Conservation (phyloP, 495 filamentous ascomycete genomes). For the Pyrenula aspistea region DNA sequence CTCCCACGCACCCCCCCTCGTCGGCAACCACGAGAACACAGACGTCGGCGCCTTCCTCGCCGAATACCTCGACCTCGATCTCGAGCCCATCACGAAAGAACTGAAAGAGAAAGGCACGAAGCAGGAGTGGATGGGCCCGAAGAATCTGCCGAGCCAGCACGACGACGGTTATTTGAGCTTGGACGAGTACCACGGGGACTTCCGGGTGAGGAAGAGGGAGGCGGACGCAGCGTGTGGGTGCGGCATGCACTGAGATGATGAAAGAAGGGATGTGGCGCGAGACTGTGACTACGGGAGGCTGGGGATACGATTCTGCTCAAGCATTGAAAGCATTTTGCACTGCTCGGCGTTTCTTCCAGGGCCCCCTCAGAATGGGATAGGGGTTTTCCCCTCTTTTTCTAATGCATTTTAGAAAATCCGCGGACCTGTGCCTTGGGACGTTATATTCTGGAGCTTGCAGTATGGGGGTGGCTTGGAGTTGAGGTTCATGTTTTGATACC, state of each 20-base stretch:
- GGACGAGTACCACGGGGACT: conserved; percentile 39
- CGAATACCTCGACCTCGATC: conserved; percentile 68
- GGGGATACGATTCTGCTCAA: too few species aligned
- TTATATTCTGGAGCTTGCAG: too few species aligned
- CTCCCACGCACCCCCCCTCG: conserved; percentile 35
- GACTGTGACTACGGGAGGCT: too few species aligned
- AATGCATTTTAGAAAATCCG: too few species aligned
- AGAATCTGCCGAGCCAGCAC: conserved; percentile 1
- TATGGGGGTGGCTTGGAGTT: too few species aligned
- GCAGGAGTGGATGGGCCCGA: conserved; percentile 8
- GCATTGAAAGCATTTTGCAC: too few species aligned
- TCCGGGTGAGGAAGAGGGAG: conserved; percentile 24
- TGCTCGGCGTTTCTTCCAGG: too few species aligned
- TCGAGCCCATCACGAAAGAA: conserved; percentile 61
- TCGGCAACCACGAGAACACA: conserved; percentile 90
- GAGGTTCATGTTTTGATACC: too few species aligned
- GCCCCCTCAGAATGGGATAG: too few species aligned
- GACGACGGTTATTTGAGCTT: conserved; percentile 32
- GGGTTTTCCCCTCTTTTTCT: too few species aligned
- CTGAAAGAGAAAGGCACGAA: conserved; percentile 42
- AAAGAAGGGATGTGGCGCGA: too few species aligned
- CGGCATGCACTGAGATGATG: conserved; percentile 12
- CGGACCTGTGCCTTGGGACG: too few species aligned
- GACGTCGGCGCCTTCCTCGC: conserved; percentile 74
- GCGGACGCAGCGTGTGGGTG: conserved; percentile 25